Evolutionary conservation across 78 protist species (phyloP), one percentile per base, ranked within the genome.

Genomic region (Speleostelium caveatum): DNA sequence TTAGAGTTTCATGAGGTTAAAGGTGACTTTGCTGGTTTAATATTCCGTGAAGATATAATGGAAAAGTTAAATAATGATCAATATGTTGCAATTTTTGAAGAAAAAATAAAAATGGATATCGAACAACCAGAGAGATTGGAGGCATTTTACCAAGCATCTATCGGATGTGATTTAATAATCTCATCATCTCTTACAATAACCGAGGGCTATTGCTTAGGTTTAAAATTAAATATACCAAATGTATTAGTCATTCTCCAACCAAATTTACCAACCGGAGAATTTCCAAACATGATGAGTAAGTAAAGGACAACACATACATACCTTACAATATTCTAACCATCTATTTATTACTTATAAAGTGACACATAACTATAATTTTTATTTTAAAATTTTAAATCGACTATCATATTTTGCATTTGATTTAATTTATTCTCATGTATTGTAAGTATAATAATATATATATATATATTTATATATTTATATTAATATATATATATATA

Each of bases 1-100:
- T 73, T 73, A 24, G 83, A 73, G 17, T 73, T 35, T 73, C 8
- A 21, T n/a, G 45, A n/a, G 2, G n/a, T 73, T 16, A 35, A 42
- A 7, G 83, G 68, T 36, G 83, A 73, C 16, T 24, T 24, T 3
- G 8, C 38, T 0, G 58, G 49, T 21, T 26, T 59, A 28, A 19
- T 73, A 58, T 36, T 58, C 6, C 53, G 10, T 14, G 10, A 45
- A 45, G 53, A 45, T 45, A 10, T 45, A 14, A 6, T 14, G 10
- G 53, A 45, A 14, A 45, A 10, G n/a, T 10, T 45, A 14, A 10
- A 45, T 14, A 45, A 45, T 6, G 10, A 45, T 45, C n/a, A 45
- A 14, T 45, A 14, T 10, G 6, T 10, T 10, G 6, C 6, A 6
- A 6, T 10, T 14, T 14, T 45, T 6, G 53, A 45, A 10, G 10